Evolutionary conservation across 116 monocot genomes (phyloP).

Genomic region (Trichopus zeylanicus): DNA sequence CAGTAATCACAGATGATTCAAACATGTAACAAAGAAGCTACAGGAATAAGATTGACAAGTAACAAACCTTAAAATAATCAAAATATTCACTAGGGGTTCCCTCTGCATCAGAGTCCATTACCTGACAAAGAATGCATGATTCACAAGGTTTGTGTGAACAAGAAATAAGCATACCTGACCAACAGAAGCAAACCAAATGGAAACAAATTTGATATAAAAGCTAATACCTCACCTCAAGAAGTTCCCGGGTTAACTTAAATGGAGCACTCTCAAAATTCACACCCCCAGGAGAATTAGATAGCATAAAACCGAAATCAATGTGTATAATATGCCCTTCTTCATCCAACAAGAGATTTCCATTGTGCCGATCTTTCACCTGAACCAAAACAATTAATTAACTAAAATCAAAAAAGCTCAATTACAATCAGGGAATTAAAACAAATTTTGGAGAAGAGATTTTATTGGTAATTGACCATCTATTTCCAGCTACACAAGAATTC

Average conservation of each 20-base stretch:
- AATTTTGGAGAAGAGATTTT: not conserved
- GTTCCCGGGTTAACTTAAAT: conserved; percentile 91
- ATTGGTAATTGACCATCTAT: not conserved
- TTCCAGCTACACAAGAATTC: not conserved
- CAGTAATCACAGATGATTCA: not conserved
- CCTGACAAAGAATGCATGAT: conserved; percentile 26
- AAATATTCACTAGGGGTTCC: conserved; percentile 98
- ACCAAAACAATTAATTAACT: not conserved
- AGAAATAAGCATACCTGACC: not conserved
- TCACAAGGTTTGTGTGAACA: not conserved
- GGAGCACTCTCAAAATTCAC: conserved; percentile 99
- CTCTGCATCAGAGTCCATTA: conserved; percentile 99
- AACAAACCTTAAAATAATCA: conserved; percentile 89
- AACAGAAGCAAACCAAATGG: not conserved
- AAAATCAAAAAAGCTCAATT: not conserved
- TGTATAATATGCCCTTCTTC: conserved; percentile 99
- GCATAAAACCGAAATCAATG: conserved; percentile 99
- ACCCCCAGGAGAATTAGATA: conserved; percentile 98
- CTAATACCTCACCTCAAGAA: conserved; percentile 71
- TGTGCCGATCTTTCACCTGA: conserved; percentile 98
- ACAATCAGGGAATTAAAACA: not conserved
- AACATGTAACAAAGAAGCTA: not conserved
- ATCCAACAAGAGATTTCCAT: conserved; percentile 93
- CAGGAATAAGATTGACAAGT: not conserved
- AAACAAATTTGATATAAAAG: not conserved